Base-by-base conservation (phyloP, 495 filamentous ascomycete species). In the Podospora fimiseda region DNA sequence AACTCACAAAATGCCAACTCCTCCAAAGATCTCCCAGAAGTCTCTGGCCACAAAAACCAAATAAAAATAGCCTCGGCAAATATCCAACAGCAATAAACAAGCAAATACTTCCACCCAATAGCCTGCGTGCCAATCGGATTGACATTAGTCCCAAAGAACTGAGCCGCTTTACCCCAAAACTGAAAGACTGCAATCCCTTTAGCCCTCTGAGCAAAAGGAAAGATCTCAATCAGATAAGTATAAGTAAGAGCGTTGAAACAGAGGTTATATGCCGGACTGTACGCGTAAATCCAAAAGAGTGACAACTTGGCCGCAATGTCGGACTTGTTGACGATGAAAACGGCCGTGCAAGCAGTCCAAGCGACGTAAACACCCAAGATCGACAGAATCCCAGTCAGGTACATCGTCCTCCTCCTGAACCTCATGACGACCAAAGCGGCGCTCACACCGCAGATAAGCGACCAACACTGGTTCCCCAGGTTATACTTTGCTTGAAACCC, bases 161-260 rank as follows among this genome's bases (percentile, higher is more conserved):
- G 56, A 8, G 71, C 69, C 13, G 69, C 54, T 40, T 72, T 72
- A 39, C 81, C 76, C 61, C 76, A 85, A 63, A 81, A 79, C 66
- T 85, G 80, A 68, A 83, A 83, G 67, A 82, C 80, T 19, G 80
- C 72, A 55, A 85, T 76, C 58, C 83, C 82, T 16, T 79, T 74
- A 24, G 80, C 78, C 18, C 82, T 75, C 51, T 79, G 73, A 0
- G 78, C 74, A 65, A 74, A 86, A 1, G 82, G 82, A 69, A 82
- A 86, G 27, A 86, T 68, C 56, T 87, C 82, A 36, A 84, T 70
- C 11, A 85, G 70, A 62, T 83, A 85, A 18, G 83, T 83, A 63
- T 84, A 85, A 0, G 82, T 83, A 45, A 85, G 68, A n/a, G 82
- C 82, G 50, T 85, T 85, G 55, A 84, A 84, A 37, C 80, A 82